These are phyloP conservation scores for Backusella psychrophila DNA, from an alignment of 192 early-diverging fungal species.

Conservation along the genomic window DNA sequence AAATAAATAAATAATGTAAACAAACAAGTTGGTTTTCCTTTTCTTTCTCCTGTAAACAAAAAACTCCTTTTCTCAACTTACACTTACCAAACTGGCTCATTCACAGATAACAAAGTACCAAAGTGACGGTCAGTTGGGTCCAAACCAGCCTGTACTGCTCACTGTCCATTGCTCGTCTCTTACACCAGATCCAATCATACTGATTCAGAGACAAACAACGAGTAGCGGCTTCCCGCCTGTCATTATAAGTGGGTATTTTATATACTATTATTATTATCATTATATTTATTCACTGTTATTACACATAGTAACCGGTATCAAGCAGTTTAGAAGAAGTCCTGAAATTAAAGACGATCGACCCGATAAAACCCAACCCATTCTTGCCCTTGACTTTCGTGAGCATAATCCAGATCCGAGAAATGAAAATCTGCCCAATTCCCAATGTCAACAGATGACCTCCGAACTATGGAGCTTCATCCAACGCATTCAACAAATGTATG, in stretches of 20 bases:
- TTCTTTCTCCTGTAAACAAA: not conserved
- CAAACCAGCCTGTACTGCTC: not conserved
- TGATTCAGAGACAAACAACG: not conserved
- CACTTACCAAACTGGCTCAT: not conserved
- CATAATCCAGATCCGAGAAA: conserved; percentile 1
- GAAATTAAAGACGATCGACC: not conserved
- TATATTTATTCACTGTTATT: not conserved
- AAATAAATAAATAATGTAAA: not conserved
- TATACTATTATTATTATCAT: not conserved
- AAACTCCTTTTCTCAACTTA: not conserved
- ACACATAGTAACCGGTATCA: not conserved
- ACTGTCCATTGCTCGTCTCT: not conserved
- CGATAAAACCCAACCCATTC: not conserved
- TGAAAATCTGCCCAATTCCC: not conserved
- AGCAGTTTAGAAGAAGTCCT: not conserved
- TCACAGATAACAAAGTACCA: not conserved
- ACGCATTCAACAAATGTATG: not conserved
- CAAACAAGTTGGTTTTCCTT: not conserved
- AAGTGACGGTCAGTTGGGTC: not conserved
- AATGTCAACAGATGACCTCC: not conserved
- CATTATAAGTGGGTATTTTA: not conserved
- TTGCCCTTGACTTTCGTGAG: not conserved
- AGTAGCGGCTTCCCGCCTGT: not conserved
- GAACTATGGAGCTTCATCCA: not conserved
- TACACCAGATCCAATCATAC: not conserved